Conservation (phyloP, 148 eudicot genomes). For the Fallopia convolvulus region DNA sequence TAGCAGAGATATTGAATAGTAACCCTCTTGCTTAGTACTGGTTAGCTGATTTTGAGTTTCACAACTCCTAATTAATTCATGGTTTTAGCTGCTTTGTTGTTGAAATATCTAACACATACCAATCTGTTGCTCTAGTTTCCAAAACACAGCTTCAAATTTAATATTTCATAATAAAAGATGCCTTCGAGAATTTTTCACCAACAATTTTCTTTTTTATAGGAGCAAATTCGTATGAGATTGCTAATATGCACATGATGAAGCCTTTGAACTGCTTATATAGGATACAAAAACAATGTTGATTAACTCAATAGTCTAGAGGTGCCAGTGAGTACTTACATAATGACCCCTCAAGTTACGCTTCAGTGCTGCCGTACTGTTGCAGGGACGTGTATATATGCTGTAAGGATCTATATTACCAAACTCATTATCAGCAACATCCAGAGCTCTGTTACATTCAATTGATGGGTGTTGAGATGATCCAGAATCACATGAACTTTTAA, state of each 20-base stretch:
- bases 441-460: constrained; percentile 39
- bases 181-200: background rate
- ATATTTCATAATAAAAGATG: background rate
- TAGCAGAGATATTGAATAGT: background rate
- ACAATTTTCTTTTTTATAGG: background rate
- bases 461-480: constrained; percentile 77
- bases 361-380: constrained; percentile 39
- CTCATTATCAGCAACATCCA: constrained; percentile 46
- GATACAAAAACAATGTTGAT: background rate
- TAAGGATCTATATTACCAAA: constrained; percentile 83
- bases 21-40: background rate
- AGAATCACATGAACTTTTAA: constrained; percentile 36
- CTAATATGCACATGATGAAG: no score
- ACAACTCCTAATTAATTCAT: background rate
- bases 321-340: constrained; percentile 47
- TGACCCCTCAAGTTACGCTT: constrained; percentile 53
- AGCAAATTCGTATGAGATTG: background rate
- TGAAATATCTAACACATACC: background rate
- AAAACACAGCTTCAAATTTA: background rate
- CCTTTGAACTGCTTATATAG: background rate
- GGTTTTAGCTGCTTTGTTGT: background rate
- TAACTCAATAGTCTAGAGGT: background rate
- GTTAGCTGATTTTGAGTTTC: background rate
- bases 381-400: constrained; percentile 69
- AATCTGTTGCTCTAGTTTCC: background rate